Evolutionary conservation across 2,329 filamentous ascomycete genomes (phyloP).

Genomic region (Geosmithia putterillii): DNA sequence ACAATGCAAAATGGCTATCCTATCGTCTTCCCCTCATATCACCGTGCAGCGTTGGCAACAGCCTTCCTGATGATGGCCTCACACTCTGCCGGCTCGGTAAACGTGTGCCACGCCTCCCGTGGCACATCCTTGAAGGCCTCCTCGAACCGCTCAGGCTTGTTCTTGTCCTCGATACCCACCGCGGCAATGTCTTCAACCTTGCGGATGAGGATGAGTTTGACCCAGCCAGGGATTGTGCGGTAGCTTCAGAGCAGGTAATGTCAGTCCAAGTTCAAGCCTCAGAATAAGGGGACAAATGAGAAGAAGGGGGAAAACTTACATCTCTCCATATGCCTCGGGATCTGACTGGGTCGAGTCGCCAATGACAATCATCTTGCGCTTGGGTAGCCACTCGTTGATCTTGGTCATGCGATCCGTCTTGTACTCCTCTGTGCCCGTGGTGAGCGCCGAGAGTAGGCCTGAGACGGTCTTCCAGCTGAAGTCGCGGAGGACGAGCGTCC

Average conservation of each 20-base stretch:
- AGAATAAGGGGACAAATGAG: neutral
- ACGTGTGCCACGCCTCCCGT: slow-evolving; percentile 63
- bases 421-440: slow-evolving; percentile 71
- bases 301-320: slow-evolving; percentile 40
- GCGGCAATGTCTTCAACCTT: slow-evolving; percentile 66
- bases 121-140: slow-evolving; percentile 71
- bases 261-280: no score
- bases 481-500: slow-evolving; percentile 75
- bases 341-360: slow-evolving; percentile 89
- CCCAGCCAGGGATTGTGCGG: slow-evolving; percentile 59
- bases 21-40: no score
- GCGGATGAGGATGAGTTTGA: slow-evolving; percentile 73
- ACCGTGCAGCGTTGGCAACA: slow-evolving; percentile 8
- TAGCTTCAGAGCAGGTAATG: slow-evolving; percentile 26
- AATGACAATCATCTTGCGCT: slow-evolving; percentile 67
- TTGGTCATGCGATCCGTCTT: slow-evolving; percentile 72
- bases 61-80: slow-evolving; percentile 15
- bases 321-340: slow-evolving; percentile 78
- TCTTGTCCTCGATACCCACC: slow-evolving; percentile 59
- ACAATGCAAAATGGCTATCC: neutral
- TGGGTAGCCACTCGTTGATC: slow-evolving; percentile 67
- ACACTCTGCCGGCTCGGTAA: slow-evolving; percentile 63
- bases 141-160: slow-evolving; percentile 64
- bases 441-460: slow-evolving; percentile 68
- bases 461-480: slow-evolving; percentile 75